phyloP scores from a whole-genome alignment of 805 yeast genomes.

The Vanderwaltozyma yarrowii region DNA sequence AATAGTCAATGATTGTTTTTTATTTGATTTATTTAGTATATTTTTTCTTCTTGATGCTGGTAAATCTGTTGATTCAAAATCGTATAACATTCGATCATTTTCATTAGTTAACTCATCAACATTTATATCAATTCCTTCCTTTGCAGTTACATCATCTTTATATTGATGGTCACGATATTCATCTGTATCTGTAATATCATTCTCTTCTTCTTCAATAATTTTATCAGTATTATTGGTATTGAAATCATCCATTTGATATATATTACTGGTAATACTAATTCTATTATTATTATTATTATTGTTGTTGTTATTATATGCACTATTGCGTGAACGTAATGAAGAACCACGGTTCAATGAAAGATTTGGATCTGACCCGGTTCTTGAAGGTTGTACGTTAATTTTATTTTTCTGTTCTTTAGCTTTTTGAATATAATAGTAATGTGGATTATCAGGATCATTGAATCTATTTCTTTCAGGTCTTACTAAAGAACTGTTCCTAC shows the following conservation, averaged over 20 bases:
- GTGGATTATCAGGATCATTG: conserved; percentile 59
- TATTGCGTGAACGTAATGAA: background rate
- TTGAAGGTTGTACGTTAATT: conserved; percentile 54
- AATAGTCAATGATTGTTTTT: conserved; percentile 3
- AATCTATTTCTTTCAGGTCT: conserved; percentile 72
- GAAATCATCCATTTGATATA: conserved; percentile 2
- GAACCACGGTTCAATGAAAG: background rate
- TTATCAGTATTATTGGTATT: background rate
- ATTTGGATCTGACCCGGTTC: conserved; percentile 61
- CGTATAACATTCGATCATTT: background rate
- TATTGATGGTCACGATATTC: background rate
- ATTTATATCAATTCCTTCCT: background rate
- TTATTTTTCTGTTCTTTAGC: conserved; percentile 56
- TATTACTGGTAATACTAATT: conserved; percentile 2
- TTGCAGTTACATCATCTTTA: background rate
- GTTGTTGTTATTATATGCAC: background rate
- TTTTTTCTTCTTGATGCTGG: no score
- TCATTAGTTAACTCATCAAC: background rate
- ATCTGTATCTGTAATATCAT: background rate
- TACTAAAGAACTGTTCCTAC: conserved; percentile 49
- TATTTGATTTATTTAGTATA: no score
- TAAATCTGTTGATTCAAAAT: background rate
- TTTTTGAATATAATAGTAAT: conserved; percentile 66
- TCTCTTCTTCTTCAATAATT: background rate
- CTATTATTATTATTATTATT: background rate